Base-by-base conservation (phyloP, 2,329 filamentous ascomycete species). In the Falciphora oryzae region DNA sequence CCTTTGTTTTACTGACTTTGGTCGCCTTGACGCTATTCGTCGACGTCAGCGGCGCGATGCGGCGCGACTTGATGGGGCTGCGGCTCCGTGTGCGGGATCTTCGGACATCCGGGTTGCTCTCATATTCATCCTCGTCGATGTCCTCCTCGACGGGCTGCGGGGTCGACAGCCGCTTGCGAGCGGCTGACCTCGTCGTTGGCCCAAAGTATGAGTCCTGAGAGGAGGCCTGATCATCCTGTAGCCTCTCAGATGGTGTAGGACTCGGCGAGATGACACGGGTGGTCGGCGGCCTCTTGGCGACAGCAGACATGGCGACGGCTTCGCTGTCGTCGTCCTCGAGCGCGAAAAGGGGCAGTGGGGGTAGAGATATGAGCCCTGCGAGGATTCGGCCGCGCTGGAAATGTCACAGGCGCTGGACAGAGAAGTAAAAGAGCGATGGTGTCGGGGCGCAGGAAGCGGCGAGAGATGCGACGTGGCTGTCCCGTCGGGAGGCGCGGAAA, bases 191-290 rank as follows among this genome's bases (percentile, higher is more conserved):
- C 67, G 92, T 96, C 67, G 88, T 82, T 7, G 92, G 92, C 13
- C 87, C 90, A 68, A 86, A 87, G 76, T 96, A 85, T 31, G 62
- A 63, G 67, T 83, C 83, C 73, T 89, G 83, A 69, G 81, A 82
- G 57, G 80, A 81, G 57, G 78, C 77, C 28, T 73, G 25, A 16
- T 50, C 75, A 68, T 67, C 71, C 57, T 81, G 79, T 67, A 81
- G 81, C 38, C 74, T 75, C 65, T 89, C 86, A 28, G 86, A 88
- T 1, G 87, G 87, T 2, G 90, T 89, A 57, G 93, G 93, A 64
- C 92, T 95, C 57, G 93, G 93, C 16, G 92, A 96, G 70, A 95
- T 96, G 70, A 97, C 91, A 73, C 92, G 89, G 72, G 93, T 93
- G 65, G 90, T 95, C 65, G 85, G 84, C 65, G 93, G 93, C 65